phyloP scores from a whole-genome alignment of 1,139 yeast species.

The Nakaseomyces delphensis region DNA sequence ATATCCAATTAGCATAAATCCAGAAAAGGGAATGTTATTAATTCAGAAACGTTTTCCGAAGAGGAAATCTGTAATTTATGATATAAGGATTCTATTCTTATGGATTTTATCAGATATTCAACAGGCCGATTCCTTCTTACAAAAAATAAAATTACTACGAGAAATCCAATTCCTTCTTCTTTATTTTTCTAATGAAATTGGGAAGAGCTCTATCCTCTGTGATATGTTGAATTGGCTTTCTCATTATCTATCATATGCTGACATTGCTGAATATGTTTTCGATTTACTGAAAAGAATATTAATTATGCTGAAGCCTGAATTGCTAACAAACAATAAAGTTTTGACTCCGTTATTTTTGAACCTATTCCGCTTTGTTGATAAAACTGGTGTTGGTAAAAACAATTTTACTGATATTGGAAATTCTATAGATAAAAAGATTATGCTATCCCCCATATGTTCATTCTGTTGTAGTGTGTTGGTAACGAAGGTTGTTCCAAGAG shows the following conservation, averaged over 20 bases:
- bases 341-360: neutral
- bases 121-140: constrained; percentile 7
- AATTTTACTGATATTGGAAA: neutral
- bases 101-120: constrained; percentile 20
- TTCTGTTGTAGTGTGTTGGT: neutral
- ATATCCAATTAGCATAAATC: constrained; percentile 13
- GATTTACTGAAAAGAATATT: neutral
- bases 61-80: constrained; percentile 6
- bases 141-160: constrained; percentile 13
- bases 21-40: constrained; percentile 12
- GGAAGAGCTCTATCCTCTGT: neutral
- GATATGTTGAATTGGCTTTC: constrained; percentile 5
- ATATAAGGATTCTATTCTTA: constrained; percentile 13
- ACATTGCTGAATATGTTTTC: neutral
- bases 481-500: neutral
- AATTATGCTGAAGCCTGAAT: neutral
- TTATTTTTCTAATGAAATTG: constrained; percentile 11
- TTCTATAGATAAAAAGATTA: neutral
- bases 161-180: constrained; percentile 16
- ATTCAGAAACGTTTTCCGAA: constrained; percentile 10
- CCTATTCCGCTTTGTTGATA: neutral
- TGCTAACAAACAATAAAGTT: neutral
- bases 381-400: neutral
- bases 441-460: neutral
- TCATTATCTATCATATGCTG: neutral